Evolutionary conservation across 2,329 filamentous ascomycete species (phyloP).

Genomic region (Scorias spongiosa): DNA sequence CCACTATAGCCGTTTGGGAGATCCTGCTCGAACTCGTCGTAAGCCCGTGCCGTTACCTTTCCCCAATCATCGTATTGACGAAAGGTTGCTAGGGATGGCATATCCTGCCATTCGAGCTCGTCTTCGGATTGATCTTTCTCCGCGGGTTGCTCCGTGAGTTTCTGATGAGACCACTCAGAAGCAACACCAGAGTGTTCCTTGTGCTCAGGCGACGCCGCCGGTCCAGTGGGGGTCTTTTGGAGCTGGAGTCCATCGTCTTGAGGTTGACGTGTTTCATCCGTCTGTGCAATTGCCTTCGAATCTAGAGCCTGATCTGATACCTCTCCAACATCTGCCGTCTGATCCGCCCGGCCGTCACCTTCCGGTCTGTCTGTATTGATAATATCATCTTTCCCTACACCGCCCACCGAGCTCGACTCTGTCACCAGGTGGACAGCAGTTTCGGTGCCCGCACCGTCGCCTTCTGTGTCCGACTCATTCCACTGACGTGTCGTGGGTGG

Average conservation of each 20-base stretch:
- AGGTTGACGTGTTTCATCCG: neutral
- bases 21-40: conserved; percentile 52
- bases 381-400: neutral
- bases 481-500: conserved; percentile 15
- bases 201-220: neutral
- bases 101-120: conserved; percentile 74
- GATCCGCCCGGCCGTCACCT: neutral
- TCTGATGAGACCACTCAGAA: conserved; percentile 89
- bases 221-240: neutral
- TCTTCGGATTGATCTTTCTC: conserved; percentile 39
- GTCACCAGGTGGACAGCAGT: neutral
- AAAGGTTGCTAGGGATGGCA: conserved; percentile 85
- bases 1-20: conserved; percentile 52
- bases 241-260: neutral
- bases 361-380: neutral
- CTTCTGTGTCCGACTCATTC: neutral
- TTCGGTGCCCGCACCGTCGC: neutral
- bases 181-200: conserved; percentile 14
- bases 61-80: conserved; percentile 95
- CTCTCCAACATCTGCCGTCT: neutral
- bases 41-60: conserved; percentile 68
- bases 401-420: neutral
- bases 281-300: neutral
- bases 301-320: neutral
- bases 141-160: conserved; percentile 42